Evolutionary conservation across 768 basidiomycete species (phyloP), one percentile per base, ranked within the genome.

Genomic region (Chiua virens): DNA sequence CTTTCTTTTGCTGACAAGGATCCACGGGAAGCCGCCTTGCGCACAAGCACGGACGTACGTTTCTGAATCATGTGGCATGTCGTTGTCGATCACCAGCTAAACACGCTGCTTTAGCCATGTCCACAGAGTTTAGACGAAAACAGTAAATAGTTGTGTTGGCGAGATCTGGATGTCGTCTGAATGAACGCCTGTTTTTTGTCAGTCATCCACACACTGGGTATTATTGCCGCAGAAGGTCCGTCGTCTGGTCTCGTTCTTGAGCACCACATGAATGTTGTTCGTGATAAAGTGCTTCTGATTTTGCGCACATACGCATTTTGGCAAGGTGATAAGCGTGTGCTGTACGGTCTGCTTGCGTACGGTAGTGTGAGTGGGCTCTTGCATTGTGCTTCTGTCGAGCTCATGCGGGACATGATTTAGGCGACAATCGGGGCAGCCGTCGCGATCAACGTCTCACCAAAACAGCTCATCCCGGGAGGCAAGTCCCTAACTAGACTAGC

Each of bases 281-380:
- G 27, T 8, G 7, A 18, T 17, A 18, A 37, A 64, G 62, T 40
- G 27, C 54, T 62, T 28, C 46, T 62, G 3, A 6, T 53, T 40
- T 18, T 61, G 18, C 57, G 54, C 48, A 64, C 60, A 9, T 61
- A 52, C 25, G 61, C 61, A 1, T 64, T 56, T 14, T 62, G 60
- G 60, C 37, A 53, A 23, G 35, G 55, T 8, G 25, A 56, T 25
- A 62, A 42, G 25, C 23, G 39, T 8, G 11, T 62, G 4, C 39
- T 51, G 22, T 56, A 43, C 21, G 58, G 52, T 22, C 59, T 64
- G 20, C 11, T 42, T 9, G 5, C 20, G n/a, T 64, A 53, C 7
- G 42, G 21, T 27, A 7, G 4, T 1, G 61, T 64, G 27, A 47
- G 56, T 47, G 7, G 21, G 14, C n/a, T 25, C 15, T 30, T 4